These are phyloP conservation scores for Grosmannia penicillata DNA, from an alignment of 2,329 filamentous ascomycete species.

Conservation along the genomic window DNA sequence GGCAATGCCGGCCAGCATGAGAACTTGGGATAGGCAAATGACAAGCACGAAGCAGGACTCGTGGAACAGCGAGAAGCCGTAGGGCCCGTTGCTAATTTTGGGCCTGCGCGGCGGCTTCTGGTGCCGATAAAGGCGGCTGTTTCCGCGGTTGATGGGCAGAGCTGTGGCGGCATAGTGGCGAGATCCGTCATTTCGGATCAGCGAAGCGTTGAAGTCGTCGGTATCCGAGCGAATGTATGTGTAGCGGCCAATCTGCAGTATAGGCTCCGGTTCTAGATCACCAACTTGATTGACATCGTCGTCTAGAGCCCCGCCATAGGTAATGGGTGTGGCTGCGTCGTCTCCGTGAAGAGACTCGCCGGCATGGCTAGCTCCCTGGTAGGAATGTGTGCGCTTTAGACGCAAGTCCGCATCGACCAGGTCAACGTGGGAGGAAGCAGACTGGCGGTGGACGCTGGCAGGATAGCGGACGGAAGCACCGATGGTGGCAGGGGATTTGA, in stretches of 20 bases:
- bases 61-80: conserved; percentile 12
- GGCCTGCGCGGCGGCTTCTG: neutral
- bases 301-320: neutral
- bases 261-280: conserved; percentile 8
- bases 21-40: conserved; percentile 25
- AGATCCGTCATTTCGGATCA: conserved; percentile 8
- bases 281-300: neutral
- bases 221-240: conserved; percentile 13
- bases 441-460: neutral
- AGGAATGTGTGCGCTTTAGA: conserved; percentile 6
- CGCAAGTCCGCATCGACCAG: conserved; percentile 11
- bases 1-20: conserved; percentile 32
- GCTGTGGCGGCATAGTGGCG: conserved; percentile 4
- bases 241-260: conserved; percentile 13
- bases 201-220: conserved; percentile 7
- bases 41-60: conserved; percentile 23
- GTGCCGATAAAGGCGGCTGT: neutral
- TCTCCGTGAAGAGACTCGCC: neutral
- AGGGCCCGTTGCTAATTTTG: conserved; percentile 5
- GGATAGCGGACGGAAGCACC: neutral
- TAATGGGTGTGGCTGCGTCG: neutral
- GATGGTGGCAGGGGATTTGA: neutral
- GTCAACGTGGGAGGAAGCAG: conserved; percentile 10
- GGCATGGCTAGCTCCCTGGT: conserved; percentile 1
- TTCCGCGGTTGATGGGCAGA: neutral